phyloP scores from a whole-genome alignment of 768 basidiomycete species.

The Galerina marginata region DNA sequence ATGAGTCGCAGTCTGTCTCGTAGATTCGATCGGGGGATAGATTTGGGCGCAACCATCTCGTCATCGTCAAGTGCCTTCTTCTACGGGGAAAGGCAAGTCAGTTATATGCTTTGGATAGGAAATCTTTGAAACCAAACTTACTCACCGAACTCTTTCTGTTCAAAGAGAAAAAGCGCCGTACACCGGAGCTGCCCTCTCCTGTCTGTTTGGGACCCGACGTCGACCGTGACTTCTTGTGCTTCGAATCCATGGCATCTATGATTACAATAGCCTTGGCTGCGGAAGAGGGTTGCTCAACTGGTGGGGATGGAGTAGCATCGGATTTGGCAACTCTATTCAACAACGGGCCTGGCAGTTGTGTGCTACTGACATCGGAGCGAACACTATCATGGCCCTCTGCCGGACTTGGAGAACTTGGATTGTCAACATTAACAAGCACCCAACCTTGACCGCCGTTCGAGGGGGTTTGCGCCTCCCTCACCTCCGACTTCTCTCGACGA shows the following conservation, averaged over 20 bases:
- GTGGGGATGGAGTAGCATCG: neutral
- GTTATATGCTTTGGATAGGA: neutral
- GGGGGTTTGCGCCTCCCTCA: constrained; percentile 27
- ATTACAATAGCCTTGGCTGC: constrained; percentile 69
- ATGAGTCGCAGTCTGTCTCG: constrained; percentile 39
- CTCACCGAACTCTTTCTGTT: constrained; percentile 44
- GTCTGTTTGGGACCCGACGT: constrained; percentile 23
- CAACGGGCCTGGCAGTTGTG: neutral
- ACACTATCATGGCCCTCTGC: neutral
- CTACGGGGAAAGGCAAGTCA: constrained; percentile 11
- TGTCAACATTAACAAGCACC: constrained; percentile 69
- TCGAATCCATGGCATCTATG: constrained; percentile 61
- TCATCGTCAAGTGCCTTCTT: constrained; percentile 21
- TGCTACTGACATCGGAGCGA: neutral
- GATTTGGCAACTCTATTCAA: constrained; percentile 22
- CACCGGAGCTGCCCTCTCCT: constrained; percentile 24
- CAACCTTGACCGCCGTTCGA: constrained; percentile 55
- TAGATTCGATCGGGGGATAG: constrained; percentile 34
- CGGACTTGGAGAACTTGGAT: neutral
- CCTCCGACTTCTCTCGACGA: constrained; percentile 27
- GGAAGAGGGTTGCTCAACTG: constrained; percentile 36
- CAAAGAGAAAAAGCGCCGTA: constrained; percentile 45
- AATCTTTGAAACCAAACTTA: constrained; percentile 17
- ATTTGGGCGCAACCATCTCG: constrained; percentile 15
- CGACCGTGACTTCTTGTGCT: constrained; percentile 39